Percentiles rank a stretch among this genome's conserved stretches.
Evolutionary conservation across 2,329 filamentous ascomycete genomes (phyloP).

Genomic region (Colletotrichum incanum): DNA sequence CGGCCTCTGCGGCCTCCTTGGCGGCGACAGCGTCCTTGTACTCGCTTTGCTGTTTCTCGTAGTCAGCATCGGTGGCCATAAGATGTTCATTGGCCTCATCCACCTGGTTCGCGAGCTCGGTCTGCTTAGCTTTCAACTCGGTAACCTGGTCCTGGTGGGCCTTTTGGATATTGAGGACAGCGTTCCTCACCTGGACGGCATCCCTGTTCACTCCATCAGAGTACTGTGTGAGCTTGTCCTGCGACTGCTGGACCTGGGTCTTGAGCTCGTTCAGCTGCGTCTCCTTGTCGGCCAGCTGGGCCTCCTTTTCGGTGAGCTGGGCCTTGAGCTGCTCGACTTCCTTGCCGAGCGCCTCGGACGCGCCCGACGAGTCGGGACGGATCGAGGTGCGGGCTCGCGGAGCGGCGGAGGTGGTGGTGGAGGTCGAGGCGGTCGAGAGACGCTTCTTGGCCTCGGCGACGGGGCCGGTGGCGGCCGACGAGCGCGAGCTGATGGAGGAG

Average conservation of each 20-base stretch:
- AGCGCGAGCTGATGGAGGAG: conserved; percentile 49
- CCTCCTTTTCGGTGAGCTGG: conserved; percentile 72
- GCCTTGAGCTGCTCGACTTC: conserved; percentile 73
- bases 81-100: conserved; percentile 67
- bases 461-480: conserved; percentile 53
- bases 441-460: conserved; percentile 71
- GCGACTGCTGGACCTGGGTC: conserved; percentile 68
- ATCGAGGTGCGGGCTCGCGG: conserved; percentile 60
- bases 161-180: conserved; percentile 37
- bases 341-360: conserved; percentile 63
- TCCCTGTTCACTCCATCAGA: conserved; percentile 65
- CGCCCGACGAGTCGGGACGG: conserved; percentile 54
- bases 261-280: conserved; percentile 71
- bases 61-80: conserved; percentile 64
- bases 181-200: conserved; percentile 54
- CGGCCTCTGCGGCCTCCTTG: conserved; percentile 64
- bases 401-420: conserved; percentile 55
- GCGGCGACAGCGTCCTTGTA: conserved; percentile 64
- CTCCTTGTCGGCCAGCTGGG: conserved; percentile 72
- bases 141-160: conserved; percentile 63
- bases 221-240: conserved; percentile 70
- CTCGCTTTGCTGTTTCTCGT: conserved; percentile 66
- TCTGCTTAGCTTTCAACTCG: conserved; percentile 65
- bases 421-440: conserved; percentile 65
- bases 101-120: conserved; percentile 63